Conservation (phyloP, 176 grass and related monocot genomes). For the Zoysia pacifica region DNA sequence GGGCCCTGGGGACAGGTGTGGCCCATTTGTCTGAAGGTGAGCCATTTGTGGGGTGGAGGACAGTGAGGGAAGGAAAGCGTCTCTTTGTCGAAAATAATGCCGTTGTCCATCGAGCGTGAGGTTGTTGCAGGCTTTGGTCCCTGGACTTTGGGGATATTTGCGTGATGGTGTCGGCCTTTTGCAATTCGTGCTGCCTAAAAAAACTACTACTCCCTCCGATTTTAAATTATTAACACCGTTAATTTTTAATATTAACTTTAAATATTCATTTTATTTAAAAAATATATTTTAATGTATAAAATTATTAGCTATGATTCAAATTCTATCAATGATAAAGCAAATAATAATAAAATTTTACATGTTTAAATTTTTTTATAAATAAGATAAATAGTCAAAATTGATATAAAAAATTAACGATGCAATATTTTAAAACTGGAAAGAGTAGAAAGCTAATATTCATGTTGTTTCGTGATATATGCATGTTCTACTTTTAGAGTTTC, state of each 20-base stretch:
- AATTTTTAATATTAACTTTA: no score
- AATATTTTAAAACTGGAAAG: no score
- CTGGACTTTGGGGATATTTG: constrained; percentile 32
- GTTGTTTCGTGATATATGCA: neutral
- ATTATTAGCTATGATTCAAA: no score
- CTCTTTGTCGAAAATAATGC: constrained; percentile 21
- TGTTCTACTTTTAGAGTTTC: neutral
- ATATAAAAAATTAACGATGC: no score
- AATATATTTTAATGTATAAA: no score
- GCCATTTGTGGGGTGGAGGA: neutral
- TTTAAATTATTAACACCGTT: no score
- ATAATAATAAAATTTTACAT: no score
- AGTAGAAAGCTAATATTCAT: no score
- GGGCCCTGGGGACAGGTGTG: neutral
- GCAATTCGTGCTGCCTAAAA: neutral
- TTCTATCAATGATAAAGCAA: no score
- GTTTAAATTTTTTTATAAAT: no score
- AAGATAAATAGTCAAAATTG: no score
- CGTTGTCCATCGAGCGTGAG: neutral
- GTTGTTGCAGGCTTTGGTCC: neutral
- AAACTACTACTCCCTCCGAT: neutral
- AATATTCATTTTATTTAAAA: no score
- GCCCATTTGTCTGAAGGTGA: neutral
- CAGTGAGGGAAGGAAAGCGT: neutral
- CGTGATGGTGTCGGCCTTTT: constrained; percentile 17